phyloP scores from a whole-genome alignment of 805 yeast species.

The Starmerella ratchasimensis region DNA sequence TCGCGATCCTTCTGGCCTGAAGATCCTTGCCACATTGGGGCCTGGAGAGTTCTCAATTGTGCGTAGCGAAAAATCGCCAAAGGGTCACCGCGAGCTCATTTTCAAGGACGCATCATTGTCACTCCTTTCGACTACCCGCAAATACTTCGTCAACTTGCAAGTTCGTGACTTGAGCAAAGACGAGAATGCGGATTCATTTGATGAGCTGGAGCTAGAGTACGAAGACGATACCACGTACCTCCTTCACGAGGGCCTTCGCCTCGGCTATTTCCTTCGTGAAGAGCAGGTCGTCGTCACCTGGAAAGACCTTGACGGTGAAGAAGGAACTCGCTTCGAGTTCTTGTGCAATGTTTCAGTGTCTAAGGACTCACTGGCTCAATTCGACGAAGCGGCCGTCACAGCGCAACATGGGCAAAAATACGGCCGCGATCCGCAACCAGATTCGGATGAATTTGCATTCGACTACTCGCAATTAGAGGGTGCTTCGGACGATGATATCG shows the following conservation, averaged over 20 bases:
- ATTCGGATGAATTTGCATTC: slow-evolving; percentile 45
- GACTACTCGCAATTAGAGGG: slow-evolving; percentile 23
- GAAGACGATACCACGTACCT: slow-evolving; percentile 39
- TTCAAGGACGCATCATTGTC: slow-evolving; percentile 68
- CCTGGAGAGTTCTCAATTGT: slow-evolving; percentile 66
- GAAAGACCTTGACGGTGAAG: slow-evolving; percentile 76
- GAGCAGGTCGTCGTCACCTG: slow-evolving; percentile 55
- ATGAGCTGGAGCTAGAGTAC: slow-evolving; percentile 28
- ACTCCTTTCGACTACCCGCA: slow-evolving; percentile 52
- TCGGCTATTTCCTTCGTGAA: slow-evolving; percentile 41
- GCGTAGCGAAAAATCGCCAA: slow-evolving; percentile 67
- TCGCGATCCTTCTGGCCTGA: slow-evolving; percentile 8
- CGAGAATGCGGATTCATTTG: slow-evolving; percentile 21
- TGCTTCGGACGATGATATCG: not conserved
- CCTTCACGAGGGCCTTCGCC: slow-evolving; percentile 45
- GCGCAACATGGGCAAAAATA: slow-evolving; percentile 71
- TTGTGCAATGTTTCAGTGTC: slow-evolving; percentile 47
- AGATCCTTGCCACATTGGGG: slow-evolving; percentile 58
- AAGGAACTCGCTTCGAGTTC: slow-evolving; percentile 73
- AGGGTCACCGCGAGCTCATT: slow-evolving; percentile 59
- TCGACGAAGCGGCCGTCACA: slow-evolving; percentile 45
- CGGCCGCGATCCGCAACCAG: slow-evolving; percentile 33
- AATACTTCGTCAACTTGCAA: slow-evolving; percentile 54
- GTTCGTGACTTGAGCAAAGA: slow-evolving; percentile 55
- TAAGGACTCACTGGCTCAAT: slow-evolving; percentile 38